Conservation (phyloP, 345 rosid genomes). For the Laguncularia racemosa region DNA sequence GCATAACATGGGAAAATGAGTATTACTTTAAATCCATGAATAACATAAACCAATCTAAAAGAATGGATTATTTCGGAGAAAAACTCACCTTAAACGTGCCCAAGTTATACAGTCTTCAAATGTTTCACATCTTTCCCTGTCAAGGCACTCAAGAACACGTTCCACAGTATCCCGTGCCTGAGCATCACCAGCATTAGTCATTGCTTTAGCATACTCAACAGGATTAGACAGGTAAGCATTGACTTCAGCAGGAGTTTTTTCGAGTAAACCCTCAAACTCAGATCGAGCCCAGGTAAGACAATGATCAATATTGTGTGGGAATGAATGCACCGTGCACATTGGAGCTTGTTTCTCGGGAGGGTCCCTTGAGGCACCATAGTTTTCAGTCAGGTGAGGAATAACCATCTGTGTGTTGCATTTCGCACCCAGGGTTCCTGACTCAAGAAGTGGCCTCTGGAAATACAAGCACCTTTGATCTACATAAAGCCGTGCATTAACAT, state of each 20-base stretch:
- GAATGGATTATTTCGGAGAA: neutral
- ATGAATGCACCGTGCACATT: constrained; percentile 98
- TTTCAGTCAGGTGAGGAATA: constrained; percentile 94
- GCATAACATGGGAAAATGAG: constrained; percentile 10
- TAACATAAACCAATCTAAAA: neutral
- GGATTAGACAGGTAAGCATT: constrained; percentile 84
- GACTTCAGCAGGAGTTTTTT: constrained; percentile 96
- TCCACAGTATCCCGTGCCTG: constrained; percentile 92
- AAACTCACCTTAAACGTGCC: constrained; percentile 79
- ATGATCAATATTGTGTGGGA: constrained; percentile 98
- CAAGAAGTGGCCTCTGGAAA: constrained; percentile 98
- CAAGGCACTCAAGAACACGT: constrained; percentile 85
- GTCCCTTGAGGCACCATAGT: constrained; percentile 97
- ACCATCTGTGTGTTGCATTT: constrained; percentile 99
- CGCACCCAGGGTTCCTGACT: constrained; percentile 98
- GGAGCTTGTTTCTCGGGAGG: constrained; percentile 99
- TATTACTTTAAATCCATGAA: neutral
- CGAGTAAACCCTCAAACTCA: constrained; percentile 96
- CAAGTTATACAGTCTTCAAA: constrained; percentile 93
- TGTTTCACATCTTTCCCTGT: constrained; percentile 69
- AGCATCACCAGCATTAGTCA: constrained; percentile 88
- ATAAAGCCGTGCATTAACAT: constrained; percentile 92
- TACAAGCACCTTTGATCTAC: constrained; percentile 96
- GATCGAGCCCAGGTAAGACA: constrained; percentile 99
- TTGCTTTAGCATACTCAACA: constrained; percentile 54